phyloP scores from a whole-genome alignment of 2,329 filamentous ascomycete species.

The Arthrinium phaeospermum region DNA sequence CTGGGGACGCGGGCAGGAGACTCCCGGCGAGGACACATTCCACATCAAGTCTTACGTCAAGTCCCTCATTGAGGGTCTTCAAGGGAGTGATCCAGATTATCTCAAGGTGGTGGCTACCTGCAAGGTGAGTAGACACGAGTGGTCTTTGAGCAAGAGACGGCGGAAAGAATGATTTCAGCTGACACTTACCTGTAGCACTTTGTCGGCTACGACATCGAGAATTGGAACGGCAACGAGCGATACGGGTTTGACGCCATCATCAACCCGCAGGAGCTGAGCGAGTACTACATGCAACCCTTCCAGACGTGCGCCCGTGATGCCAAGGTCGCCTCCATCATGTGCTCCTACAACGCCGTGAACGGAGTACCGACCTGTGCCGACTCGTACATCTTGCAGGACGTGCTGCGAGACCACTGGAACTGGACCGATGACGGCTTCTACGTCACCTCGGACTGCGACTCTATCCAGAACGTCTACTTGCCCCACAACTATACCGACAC shows the following conservation, averaged over 20 bases:
- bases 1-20: conserved; percentile 37
- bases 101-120: conserved; percentile 58
- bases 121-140: conserved; percentile 43
- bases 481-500: conserved; percentile 43
- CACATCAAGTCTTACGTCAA: conserved; percentile 56
- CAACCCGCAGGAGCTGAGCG: conserved; percentile 64
- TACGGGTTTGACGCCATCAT: conserved; percentile 63
- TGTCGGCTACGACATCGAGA: conserved; percentile 61
- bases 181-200: conserved; percentile 46
- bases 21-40: conserved; percentile 39
- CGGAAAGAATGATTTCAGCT: neutral
- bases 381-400: conserved; percentile 64
- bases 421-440: conserved; percentile 67
- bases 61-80: conserved; percentile 58
- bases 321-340: conserved; percentile 64
- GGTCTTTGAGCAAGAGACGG: neutral
- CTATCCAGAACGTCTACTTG: conserved; percentile 62
- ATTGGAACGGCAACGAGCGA: conserved; percentile 47
- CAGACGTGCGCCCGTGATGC: conserved; percentile 64
- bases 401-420: conserved; percentile 70
- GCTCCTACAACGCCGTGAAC: conserved; percentile 68
- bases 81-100: conserved; percentile 41
- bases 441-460: conserved; percentile 69
- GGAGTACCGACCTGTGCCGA: conserved; percentile 69
- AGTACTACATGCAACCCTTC: conserved; percentile 73